Base-by-base conservation (phyloP, 805 yeast genomes). In the Ogataea zsoltii region DNA sequence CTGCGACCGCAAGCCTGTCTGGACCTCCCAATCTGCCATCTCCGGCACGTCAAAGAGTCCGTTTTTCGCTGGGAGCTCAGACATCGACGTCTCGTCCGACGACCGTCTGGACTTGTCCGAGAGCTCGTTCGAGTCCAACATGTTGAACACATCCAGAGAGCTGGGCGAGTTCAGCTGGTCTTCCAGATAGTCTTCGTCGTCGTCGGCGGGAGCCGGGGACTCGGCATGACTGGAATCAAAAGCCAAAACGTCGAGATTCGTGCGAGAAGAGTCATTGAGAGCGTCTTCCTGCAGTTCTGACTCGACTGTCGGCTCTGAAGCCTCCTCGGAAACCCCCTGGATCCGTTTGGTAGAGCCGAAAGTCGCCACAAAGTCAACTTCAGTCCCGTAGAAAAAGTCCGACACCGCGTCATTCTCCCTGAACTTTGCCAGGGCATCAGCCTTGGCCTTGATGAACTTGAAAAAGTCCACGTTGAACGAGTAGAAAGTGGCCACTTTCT, bases 401-500 rank as follows among this genome's bases (percentile, higher is more conserved):
- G 35, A 28, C 7, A 21, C 15, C 9, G 29, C 11, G 26, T 43
- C 26, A 14, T 18, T 7, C 3, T 7, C 5, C 29, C 53, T 32
- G 33, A 40, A 45, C 16, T 29, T 13, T 2, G 11, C 38, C 23
- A 50, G 41, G 10, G 43, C 38, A 18, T 45, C 21, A 12, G 44
- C 44, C 33, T 45, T 53, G 25, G 32, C 41, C 17, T 33, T n/a
- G 10, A 49, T 42, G 12, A 37, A 12, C 9, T n/a, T 19, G 14
- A 50, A 15, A 16, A 47, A 31, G 2, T 31, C 44, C 7, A 26
- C 11, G 23, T 49, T 25, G 33, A 41, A 36, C 9, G 42, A 2
- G 25, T 41, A 38, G 30, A 45, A 46, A 3, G 42, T 25, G 12
- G 46, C 26, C 2, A 53, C 11, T 16, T 43, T 42, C 28, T 49